Evolutionary conservation across 1,284 basidiomycete genomes (phyloP), one percentile per base, ranked within the genome.

Genomic region (Cryptococcus sp.): DNA sequence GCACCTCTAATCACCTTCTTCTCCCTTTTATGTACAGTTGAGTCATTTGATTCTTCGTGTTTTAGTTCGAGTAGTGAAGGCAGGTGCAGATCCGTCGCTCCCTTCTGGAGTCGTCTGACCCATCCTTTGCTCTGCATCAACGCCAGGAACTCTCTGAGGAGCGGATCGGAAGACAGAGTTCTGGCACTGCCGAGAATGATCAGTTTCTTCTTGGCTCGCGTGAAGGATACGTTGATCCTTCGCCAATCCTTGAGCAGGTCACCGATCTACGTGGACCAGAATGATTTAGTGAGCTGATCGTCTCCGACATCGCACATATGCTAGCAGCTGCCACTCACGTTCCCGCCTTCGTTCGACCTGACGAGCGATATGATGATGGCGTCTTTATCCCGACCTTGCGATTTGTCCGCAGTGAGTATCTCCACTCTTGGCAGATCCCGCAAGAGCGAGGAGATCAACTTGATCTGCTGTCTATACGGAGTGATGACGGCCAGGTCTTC

Each of bases 301-400:
- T 22, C 8, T 16, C n/a, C 27, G 51, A 3, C 16, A 19, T 5
- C 19, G 43, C 17, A 46, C 27, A 20, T n/a, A n/a, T n/a, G n/a
- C n/a, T n/a, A 25, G 42, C 25, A 43, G 54, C 41, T 20, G 15
- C 23, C 13, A 72, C 87, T 70, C 67, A 91, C 91, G 75, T 85
- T 81, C 6, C 86, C 86, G 0, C 80, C 77, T 50, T 87, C 85
- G 69, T 97, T 96, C 1, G 90, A 91, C 51, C 93, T 83, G 5
- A 97, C 93, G 79, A 98, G 86, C 10, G 91, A 94, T 56, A 99
- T 89, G 64, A 99, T 82, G 61, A 99, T 88, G 69, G 90, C 93
- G 50, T 93, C 91, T 77, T 99, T 99, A 79, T 99, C 96, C 47
- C 96, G 82, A 0, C 96, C 96, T 78, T 99, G 95, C 75, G 90